Percentiles rank a stretch among this genome's conserved stretches.
Evolutionary conservation across 2,329 filamentous ascomycete species (phyloP).

Genomic region (Lasiodiplodia citricola): DNA sequence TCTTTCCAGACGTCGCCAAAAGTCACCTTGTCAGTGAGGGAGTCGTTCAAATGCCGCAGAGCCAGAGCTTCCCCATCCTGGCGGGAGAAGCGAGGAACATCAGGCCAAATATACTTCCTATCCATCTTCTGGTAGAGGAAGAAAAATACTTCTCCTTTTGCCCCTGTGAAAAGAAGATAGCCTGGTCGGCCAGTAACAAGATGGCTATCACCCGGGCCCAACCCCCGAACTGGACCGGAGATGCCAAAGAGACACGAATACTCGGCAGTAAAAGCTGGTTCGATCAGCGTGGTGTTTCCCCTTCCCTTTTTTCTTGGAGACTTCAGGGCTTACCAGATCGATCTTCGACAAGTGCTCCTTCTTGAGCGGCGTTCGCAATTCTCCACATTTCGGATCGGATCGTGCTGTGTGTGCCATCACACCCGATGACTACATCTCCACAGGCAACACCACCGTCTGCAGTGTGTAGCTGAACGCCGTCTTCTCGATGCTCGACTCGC

Average conservation of each 20-base stretch:
- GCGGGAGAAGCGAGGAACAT: slow-evolving; percentile 38
- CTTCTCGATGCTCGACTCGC: slow-evolving; percentile 20
- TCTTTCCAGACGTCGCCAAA: slow-evolving; percentile 45
- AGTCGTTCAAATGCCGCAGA: slow-evolving; percentile 33
- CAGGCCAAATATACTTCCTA: slow-evolving; percentile 30
- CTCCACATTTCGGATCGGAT: slow-evolving; percentile 35
- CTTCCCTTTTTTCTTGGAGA: not conserved
- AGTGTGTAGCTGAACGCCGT: slow-evolving; percentile 30
- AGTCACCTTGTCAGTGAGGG: slow-evolving; percentile 35
- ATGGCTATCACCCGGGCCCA: not conserved
- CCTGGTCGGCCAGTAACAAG: slow-evolving; percentile 15
- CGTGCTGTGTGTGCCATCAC: slow-evolving; percentile 35
- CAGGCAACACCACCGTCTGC: slow-evolving; percentile 30
- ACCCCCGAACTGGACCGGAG: not conserved
- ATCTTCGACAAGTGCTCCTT: slow-evolving; percentile 22
- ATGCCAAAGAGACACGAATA: not conserved
- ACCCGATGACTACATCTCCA: slow-evolving; percentile 35
- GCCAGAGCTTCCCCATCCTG: slow-evolving; percentile 39
- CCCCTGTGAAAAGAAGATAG: slow-evolving; percentile 30
- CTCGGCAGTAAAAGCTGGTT: not conserved
- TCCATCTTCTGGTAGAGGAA: slow-evolving; percentile 36
- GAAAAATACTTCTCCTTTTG: slow-evolving; percentile 32
- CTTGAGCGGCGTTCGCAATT: slow-evolving; percentile 24
- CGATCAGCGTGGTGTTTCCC: not conserved
- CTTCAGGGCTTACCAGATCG: slow-evolving; percentile 24